Conservation (phyloP, 1,139 yeast genomes). For the Candida albicans region DNA sequence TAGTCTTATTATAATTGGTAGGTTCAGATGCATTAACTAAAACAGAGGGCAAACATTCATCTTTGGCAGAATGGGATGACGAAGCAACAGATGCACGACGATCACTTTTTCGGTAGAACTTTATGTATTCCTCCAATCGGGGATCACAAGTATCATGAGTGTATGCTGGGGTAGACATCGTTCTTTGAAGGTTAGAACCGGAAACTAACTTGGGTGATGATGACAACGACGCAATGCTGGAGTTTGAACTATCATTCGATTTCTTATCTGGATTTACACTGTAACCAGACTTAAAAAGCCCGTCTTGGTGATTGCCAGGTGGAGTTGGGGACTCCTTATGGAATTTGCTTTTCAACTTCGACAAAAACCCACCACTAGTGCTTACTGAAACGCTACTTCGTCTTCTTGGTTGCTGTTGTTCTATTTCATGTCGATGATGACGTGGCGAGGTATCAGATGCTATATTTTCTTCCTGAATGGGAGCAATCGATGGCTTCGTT, state of each 20-base stretch:
- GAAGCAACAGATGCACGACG: slow-evolving; percentile 18
- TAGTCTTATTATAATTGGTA: slow-evolving; percentile 12
- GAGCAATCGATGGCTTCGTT: slow-evolving; percentile 37
- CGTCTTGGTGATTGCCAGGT: slow-evolving; percentile 3
- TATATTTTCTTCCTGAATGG: slow-evolving; percentile 31
- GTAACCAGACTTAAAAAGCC: slow-evolving; percentile 12
- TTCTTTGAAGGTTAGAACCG: slow-evolving; percentile 12
- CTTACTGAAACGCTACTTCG: slow-evolving; percentile 20
- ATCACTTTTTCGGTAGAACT: slow-evolving; percentile 45
- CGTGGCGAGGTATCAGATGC: slow-evolving; percentile 7
- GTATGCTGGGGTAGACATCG: slow-evolving; percentile 19
- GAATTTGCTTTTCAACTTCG: slow-evolving; percentile 39
- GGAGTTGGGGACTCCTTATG: slow-evolving; percentile 18
- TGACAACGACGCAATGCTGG: not conserved
- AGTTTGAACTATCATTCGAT: not conserved
- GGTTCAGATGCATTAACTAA: slow-evolving; percentile 24
- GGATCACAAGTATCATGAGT: slow-evolving; percentile 39
- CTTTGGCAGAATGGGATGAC: slow-evolving; percentile 6
- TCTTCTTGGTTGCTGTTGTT: slow-evolving; percentile 15
- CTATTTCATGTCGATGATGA: not conserved
- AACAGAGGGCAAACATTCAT: slow-evolving; percentile 44
- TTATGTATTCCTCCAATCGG: slow-evolving; percentile 56
- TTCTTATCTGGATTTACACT: slow-evolving; percentile 10
- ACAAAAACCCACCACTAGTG: slow-evolving; percentile 33
- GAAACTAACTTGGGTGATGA: slow-evolving; percentile 3